Base-by-base conservation (phyloP, 441 rosid genomes). In the Euphorbia schlechtendalii region DNA sequence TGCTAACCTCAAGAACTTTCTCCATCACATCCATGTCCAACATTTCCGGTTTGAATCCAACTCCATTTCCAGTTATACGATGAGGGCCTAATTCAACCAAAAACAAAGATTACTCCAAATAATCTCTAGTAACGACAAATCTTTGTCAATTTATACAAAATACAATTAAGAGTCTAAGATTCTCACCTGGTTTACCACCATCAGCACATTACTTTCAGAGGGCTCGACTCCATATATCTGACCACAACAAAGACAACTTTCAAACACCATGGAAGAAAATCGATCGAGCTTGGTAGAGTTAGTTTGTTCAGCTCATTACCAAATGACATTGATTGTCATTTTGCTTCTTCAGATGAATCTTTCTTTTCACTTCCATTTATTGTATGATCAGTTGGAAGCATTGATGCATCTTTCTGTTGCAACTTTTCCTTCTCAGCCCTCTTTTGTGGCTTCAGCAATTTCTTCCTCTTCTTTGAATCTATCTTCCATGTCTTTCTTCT, bases 21-120 rank as follows among this genome's bases (percentile, higher is more conserved):
- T 92, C 96, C 96, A 92, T 86, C 14, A 92, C 73, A 79, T 89
- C 96, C 98, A 92, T 88, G 84, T 89, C 98, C 75, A 92, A 74
- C 52, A 92, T 92, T 21, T 88, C 96, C 1, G 96, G 98, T 76
- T 92, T 90, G 81, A 92, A 92, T 60, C 98, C 96, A 61, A 92
- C 98, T 0, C 98, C 96, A 28, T 86, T 92, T 53, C 96, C 98
- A 1, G 96, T 92, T 60, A 92, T 92, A 4, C 84, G 82, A 76
- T 92, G 98, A 67, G 96, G 98, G 75, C 98, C 96, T 92, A 62
- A 71, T 80, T 63, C 70, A 66, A 73, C 54, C 36, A 61, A 38
- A 56, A 58, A 38, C 25, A 25, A 5, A 69, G 69, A 2, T 5
- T 20, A 40, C 52, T 55, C 38, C 40, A 43, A 3, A 53, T 54